Percentiles rank a stretch among this genome's conserved stretches.
Evolutionary conservation across 2,329 filamentous ascomycete species (phyloP).

Genomic region (Trichoderma koningiopsis): DNA sequence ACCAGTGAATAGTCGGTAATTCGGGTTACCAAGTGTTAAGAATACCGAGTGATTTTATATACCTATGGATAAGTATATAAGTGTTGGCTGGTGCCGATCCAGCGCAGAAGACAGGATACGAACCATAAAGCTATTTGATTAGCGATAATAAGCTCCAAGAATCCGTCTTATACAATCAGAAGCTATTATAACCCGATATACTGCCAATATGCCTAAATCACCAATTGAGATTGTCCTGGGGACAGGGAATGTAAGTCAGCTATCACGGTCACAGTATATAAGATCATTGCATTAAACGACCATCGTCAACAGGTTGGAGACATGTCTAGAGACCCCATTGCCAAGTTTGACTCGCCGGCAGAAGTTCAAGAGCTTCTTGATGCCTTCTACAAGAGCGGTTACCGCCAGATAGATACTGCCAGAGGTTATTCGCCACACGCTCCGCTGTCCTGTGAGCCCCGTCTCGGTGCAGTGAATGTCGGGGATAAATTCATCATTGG

Average conservation of each 20-base stretch:
- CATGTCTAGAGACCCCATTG: slow-evolving; percentile 28
- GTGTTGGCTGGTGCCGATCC: not conserved
- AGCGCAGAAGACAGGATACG: not conserved
- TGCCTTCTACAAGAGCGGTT: slow-evolving; percentile 14
- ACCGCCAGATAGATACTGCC: slow-evolving; percentile 17
- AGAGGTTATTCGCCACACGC: slow-evolving; percentile 26
- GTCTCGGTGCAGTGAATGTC: slow-evolving; percentile 35
- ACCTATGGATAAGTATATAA: not conserved
- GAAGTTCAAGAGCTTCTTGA: slow-evolving; percentile 32
- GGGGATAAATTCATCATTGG: slow-evolving; percentile 38
- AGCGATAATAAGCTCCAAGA: not conserved
- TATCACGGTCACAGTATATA: not conserved
- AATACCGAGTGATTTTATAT: not conserved
- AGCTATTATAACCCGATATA: not conserved
- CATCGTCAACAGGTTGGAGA: slow-evolving; percentile 31
- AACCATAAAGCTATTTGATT: not conserved
- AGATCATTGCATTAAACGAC: not conserved
- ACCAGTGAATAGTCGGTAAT: not conserved
- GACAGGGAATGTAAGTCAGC: slow-evolving; percentile 3
- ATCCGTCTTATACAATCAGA: not conserved
- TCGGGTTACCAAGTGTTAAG: not conserved
- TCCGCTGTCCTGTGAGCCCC: slow-evolving; percentile 35
- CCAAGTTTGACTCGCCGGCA: slow-evolving; percentile 31
- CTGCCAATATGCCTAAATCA: slow-evolving; percentile 3
- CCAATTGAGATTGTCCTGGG: slow-evolving; percentile 18